Base-by-base conservation (phyloP, 345 rosid species). In the Rhodomyrtus tomentosa region DNA sequence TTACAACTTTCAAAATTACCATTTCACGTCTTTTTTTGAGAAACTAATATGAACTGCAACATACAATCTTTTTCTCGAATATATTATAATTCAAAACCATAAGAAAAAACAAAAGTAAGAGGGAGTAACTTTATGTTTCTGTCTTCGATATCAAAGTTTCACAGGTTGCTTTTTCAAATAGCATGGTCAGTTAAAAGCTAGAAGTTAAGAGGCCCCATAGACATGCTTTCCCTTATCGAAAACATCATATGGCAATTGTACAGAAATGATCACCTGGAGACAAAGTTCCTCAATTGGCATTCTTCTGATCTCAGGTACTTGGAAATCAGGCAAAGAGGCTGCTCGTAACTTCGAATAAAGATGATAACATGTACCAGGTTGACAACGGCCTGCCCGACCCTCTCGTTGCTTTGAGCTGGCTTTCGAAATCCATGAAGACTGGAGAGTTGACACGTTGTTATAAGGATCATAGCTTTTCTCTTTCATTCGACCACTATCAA, bases 381-480 rank as follows among this genome's bases (percentile, higher is more conserved):
- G 97, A 88, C 98, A 96, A 20, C 98, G 98, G 22, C 99, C 99
- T 79, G 98, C 98, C 82, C 99, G 95, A 40, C 98, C 99, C 85
- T 93, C 98, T 50, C 99, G 92, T 86, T 96, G 99, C 90, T 90
- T 96, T 49, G 98, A 96, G 90, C 93, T 96, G 87, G 98, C 99
- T 89, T 95, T 95, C 20, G 99, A 96, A 38, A 94, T 88, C 99
- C 99, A 96, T 8, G 95, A 91, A 86, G 98, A 92, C 82, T 93
- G 98, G 87, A 96, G 98, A 27, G 99, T 96, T 48, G 98, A 95
- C 59, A 96, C 95, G 85, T 95, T 93, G 82, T 89, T 91, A 87
- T 92, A 93, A 82, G 99, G 99, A 88, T 96, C 98, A 85, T 96
- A 96, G 84, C 95, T 95, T 89, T 96, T 95, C 89, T 96, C 96